Percentiles rank a stretch among this genome's conserved stretches.
phyloP scores from a whole-genome alignment of 1,284 basidiomycete species.

The Moesziomyces sp. region DNA sequence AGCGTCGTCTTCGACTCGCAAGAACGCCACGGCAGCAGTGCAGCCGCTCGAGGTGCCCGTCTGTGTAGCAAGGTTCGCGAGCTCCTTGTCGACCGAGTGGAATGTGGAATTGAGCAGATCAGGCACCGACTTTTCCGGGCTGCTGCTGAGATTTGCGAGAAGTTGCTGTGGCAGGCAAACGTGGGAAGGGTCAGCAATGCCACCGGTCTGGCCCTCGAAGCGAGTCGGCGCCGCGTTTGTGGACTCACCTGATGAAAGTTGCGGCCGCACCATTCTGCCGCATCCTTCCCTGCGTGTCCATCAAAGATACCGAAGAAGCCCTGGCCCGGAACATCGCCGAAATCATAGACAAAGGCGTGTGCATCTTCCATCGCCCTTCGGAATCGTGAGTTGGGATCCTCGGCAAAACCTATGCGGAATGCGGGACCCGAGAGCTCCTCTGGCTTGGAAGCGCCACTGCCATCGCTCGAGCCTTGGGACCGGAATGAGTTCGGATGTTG shows the following conservation, averaged over 20 bases:
- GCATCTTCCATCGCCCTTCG: slow-evolving; percentile 97
- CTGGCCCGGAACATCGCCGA: slow-evolving; percentile 87
- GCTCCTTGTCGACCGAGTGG: slow-evolving; percentile 84
- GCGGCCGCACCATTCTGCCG: slow-evolving; percentile 97
- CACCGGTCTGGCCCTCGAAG: not conserved
- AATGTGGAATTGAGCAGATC: slow-evolving; percentile 93
- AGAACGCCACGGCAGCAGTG: slow-evolving; percentile 95
- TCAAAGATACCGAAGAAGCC: slow-evolving; percentile 99
- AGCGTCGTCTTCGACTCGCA: slow-evolving; percentile 84
- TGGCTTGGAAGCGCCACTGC: slow-evolving; percentile 5
- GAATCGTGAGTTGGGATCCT: slow-evolving; percentile 84
- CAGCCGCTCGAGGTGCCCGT: slow-evolving; percentile 96
- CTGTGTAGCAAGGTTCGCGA: slow-evolving; percentile 83
- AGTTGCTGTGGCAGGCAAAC: slow-evolving; percentile 61
- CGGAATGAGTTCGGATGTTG: slow-evolving; percentile 29
- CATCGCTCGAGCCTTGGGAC: slow-evolving; percentile 1
- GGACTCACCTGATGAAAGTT: slow-evolving; percentile 87
- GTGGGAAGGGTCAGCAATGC: not conserved
- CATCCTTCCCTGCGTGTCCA: slow-evolving; percentile 97
- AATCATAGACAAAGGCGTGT: slow-evolving; percentile 94
- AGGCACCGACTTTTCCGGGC: slow-evolving; percentile 76
- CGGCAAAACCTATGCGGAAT: slow-evolving; percentile 84
- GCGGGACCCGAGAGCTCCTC: slow-evolving; percentile 12
- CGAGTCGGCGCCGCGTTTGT: too few relatives aligned
- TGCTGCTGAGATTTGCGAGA: slow-evolving; percentile 68